A percentile compares a stretch with the other conserved stretches of the same genome.
phyloP scores from a whole-genome alignment of 2,329 filamentous ascomycete genomes.

The Fusarium armeniacum region DNA sequence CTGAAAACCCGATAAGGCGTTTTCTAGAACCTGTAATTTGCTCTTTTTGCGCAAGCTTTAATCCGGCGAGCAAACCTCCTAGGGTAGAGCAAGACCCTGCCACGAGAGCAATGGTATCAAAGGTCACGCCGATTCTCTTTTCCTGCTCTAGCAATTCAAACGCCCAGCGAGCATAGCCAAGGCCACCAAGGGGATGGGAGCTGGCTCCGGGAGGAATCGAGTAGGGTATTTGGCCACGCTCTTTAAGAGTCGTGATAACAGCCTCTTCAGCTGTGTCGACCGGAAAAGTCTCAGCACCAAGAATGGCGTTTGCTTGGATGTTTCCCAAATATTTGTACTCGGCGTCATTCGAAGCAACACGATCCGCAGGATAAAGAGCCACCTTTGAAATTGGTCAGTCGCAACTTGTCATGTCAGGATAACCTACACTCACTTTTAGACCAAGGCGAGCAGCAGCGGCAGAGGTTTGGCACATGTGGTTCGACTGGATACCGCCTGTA shows the following conservation, averaged over 20 bases:
- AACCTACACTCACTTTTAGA: conserved; percentile 1
- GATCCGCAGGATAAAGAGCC: conserved; percentile 27
- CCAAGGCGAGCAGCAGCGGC: conserved; percentile 35
- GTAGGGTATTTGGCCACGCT: conserved; percentile 23
- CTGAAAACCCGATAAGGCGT: conserved; percentile 23
- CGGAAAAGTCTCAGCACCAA: conserved; percentile 34
- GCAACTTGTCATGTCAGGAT: rapidly evolving
- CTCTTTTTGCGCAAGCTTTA: conserved; percentile 28
- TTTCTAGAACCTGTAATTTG: conserved; percentile 14
- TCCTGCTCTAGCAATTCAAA: conserved; percentile 36
- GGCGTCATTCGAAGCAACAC: conserved; percentile 5
- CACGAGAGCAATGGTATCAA: conserved; percentile 22
- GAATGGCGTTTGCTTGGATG: conserved; percentile 25
- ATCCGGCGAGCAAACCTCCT: conserved; percentile 27
- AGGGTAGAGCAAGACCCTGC: conserved; percentile 36
- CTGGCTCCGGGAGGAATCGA: conserved; percentile 31
- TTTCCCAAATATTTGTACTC: conserved; percentile 35
- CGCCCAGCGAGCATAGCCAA: conserved; percentile 36
- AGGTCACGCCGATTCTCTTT: conserved; percentile 9
- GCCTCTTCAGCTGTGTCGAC: conserved; percentile 16
- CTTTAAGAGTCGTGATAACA: conserved; percentile 8
- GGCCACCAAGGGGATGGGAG: conserved; percentile 22
- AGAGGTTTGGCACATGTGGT: conserved; percentile 40
- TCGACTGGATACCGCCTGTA: conserved; percentile 33
- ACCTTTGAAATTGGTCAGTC: conserved; percentile 10